Percentiles rank a stretch among this genome's conserved stretches.
Conservation (phyloP, 1,284 basidiomycete species). For the Microbotryum silenes-acaulis region DNA sequence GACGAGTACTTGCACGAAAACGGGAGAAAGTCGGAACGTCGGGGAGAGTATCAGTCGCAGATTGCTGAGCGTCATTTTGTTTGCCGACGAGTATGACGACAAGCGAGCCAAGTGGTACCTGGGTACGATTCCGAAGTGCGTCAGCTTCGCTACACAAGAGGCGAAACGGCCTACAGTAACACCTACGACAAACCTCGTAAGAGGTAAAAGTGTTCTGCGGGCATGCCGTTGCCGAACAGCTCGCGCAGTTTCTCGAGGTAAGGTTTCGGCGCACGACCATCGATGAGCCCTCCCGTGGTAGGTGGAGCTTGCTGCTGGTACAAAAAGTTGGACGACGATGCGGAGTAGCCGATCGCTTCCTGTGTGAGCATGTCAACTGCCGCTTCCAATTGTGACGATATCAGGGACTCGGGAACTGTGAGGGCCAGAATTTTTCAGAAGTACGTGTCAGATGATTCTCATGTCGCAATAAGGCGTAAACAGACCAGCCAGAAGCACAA, state of each 20-base stretch:
- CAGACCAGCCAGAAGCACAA: conserved; percentile 7
- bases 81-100: conserved; percentile 15
- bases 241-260: conserved; percentile 22
- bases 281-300: background rate
- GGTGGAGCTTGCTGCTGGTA: background rate
- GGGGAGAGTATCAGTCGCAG: conserved; percentile 33
- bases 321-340: conserved; percentile 20
- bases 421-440: no score
- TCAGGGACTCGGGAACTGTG: conserved; percentile 33
- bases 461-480: background rate
- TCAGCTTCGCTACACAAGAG: background rate
- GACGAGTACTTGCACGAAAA: conserved; percentile 31
- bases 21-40: conserved; percentile 31
- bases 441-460: background rate
- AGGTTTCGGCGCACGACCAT: conserved; percentile 7
- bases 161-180: background rate
- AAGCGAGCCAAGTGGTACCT: conserved; percentile 32
- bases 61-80: conserved; percentile 35
- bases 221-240: conserved; percentile 20
- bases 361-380: conserved; percentile 24
- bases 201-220: conserved; percentile 27
- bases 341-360: conserved; percentile 27
- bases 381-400: conserved; percentile 19
- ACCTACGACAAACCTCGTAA: conserved; percentile 22
- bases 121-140: background rate